phyloP scores from a whole-genome alignment of 805 yeast species.

The Lipomyces yamadae region DNA sequence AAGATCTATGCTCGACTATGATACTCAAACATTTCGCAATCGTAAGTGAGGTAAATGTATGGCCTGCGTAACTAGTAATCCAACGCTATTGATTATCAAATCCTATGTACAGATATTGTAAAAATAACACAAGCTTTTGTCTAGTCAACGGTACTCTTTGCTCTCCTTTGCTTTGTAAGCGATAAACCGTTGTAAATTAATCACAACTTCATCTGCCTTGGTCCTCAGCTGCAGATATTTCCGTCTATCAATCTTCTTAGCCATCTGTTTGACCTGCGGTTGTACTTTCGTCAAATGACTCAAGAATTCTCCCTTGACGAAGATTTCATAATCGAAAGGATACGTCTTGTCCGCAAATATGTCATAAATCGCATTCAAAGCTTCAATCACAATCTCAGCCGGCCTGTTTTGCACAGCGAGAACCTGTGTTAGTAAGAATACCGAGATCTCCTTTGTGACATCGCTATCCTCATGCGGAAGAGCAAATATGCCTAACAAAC shows the following conservation, averaged over 20 bases:
- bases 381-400: constrained; percentile 57
- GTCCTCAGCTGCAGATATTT: constrained; percentile 60
- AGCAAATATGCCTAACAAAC: constrained; percentile 60
- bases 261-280: constrained; percentile 56
- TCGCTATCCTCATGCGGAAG: constrained; percentile 52
- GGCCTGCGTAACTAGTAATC: background rate
- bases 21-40: background rate
- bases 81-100: background rate
- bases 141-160: background rate
- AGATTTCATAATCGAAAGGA: constrained; percentile 70
- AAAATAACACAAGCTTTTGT: background rate
- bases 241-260: constrained; percentile 71
- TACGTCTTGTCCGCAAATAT: constrained; percentile 74
- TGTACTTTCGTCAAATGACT: constrained; percentile 50
- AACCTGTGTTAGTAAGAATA: constrained; percentile 51
- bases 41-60: background rate
- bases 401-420: constrained; percentile 42
- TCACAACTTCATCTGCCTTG: constrained; percentile 67
- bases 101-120: background rate
- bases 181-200: constrained; percentile 74
- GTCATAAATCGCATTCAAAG: constrained; percentile 72
- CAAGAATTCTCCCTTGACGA: constrained; percentile 59
- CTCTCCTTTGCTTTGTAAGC: constrained; percentile 67
- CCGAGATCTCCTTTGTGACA: constrained; percentile 53
- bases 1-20: no score